Conservation (phyloP, 2,329 filamentous ascomycete genomes). For the Fusarium virguliforme region DNA sequence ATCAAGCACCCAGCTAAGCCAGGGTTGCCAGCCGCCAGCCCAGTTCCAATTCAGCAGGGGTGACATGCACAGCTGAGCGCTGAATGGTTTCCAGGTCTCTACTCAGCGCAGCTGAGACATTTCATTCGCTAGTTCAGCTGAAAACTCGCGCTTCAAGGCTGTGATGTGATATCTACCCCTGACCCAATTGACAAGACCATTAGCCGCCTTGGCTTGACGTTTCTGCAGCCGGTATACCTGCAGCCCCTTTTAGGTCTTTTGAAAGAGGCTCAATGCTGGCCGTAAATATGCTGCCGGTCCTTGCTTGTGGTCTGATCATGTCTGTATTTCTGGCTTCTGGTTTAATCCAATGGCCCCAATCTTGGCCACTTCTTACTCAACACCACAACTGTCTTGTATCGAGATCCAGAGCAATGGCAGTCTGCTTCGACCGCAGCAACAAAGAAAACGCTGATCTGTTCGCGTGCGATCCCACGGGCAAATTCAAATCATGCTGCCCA, state of each 20-base stretch:
- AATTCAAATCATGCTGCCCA: background rate
- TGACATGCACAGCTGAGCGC: background rate
- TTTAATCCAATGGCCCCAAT: no score
- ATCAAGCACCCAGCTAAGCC: no score
- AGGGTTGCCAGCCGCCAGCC: conserved; percentile 3
- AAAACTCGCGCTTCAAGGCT: no score
- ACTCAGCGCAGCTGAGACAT: background rate
- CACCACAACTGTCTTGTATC: background rate
- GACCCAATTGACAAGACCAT: background rate
- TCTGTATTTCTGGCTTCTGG: background rate
- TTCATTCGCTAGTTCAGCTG: background rate
- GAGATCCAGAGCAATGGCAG: background rate
- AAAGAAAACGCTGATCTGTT: background rate
- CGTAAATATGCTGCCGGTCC: background rate
- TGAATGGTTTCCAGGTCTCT: background rate
- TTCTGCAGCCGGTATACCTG: background rate
- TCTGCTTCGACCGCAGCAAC: conserved; percentile 5
- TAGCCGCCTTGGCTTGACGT: background rate
- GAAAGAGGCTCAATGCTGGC: background rate
- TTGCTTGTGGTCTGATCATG: background rate
- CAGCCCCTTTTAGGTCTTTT: background rate
- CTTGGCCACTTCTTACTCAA: no score
- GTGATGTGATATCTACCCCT: background rate
- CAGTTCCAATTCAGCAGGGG: background rate
- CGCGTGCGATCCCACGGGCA: conserved; percentile 3